phyloP scores from a whole-genome alignment of 2,329 filamentous ascomycete species.

The Talaromyces sp. region DNA sequence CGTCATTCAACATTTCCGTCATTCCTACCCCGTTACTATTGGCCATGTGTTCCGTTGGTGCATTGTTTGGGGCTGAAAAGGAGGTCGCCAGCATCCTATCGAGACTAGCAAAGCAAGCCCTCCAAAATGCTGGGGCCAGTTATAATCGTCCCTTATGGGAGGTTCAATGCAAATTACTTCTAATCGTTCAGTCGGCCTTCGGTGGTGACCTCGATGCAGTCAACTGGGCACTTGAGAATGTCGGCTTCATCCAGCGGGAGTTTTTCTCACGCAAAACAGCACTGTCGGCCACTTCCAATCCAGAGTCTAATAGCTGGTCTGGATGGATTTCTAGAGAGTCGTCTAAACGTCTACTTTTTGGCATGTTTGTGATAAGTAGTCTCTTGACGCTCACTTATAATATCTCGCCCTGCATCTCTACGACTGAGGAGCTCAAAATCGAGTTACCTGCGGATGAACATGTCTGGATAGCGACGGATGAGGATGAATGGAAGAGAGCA shows the following conservation, averaged over 20 bases:
- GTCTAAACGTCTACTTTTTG: conserved; percentile 31
- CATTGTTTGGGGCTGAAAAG: conserved; percentile 30
- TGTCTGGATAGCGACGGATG: conserved; percentile 30
- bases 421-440: conserved; percentile 33
- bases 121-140: conserved; percentile 5
- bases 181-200: conserved; percentile 30
- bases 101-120: conserved; percentile 13
- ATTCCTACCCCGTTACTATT: conserved; percentile 31
- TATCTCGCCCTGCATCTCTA: conserved; percentile 30
- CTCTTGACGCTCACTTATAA: conserved; percentile 33
- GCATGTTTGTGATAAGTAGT: conserved; percentile 32
- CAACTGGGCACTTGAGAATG: conserved; percentile 21
- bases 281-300: not conserved
- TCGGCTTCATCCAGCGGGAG: conserved; percentile 20
- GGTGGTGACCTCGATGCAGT: conserved; percentile 26
- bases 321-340: conserved; percentile 31
- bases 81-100: conserved; percentile 26
- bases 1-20: conserved; percentile 27
- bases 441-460: conserved; percentile 33
- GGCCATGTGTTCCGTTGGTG: conserved; percentile 37
- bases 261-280: conserved; percentile 15
- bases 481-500: conserved; percentile 27
- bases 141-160: conserved; percentile 26
- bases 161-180: conserved; percentile 30
- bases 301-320: conserved; percentile 24